Base-by-base conservation (phyloP, 2,329 filamentous ascomycete species). In the Neofusicoccum ribis region DNA sequence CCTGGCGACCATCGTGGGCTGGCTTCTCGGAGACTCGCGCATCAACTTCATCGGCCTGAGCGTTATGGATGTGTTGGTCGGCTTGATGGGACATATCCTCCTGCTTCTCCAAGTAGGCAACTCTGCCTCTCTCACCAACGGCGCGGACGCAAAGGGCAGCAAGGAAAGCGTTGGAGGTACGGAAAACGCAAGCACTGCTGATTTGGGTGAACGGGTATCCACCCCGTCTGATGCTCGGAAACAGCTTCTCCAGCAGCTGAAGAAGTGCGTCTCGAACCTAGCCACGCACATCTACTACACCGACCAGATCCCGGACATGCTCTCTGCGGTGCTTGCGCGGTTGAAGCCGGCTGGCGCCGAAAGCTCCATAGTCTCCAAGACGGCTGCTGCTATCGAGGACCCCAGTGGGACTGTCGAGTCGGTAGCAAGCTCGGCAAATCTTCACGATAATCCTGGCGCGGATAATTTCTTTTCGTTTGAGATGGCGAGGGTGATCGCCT, bases 251-350 rank as follows among this genome's bases (percentile, higher is more conserved):
- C 77, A 82, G 39, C 86, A 89, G 37, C 84, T 98, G 15, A 89
- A 95, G 74, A 84, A 86, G 70, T 96, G 92, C 78, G 93, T 97
- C 67, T 92, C 92, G n/a, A 88, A 93, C 74, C 82, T 99, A 34
- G 93, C 93, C 2, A 97, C 92, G 0, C 95, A 99, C 73, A 89
- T 97, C 37, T 99, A 99, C 81, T 99, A 99, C 75, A 91, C 91
- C 1, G 94, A 98, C 71, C 95, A 99, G 77, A 92, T 98, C 64
- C 89, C 91, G 1, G 95, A 99, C 77, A 97, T 98, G 92, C 88
- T 97, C 60, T 86, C 88, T 20, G 88, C 92, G 0, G 89, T 98
- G 50, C 80, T 98, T 15, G 81, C 86, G 36, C 89, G 92, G 20
- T 83, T 98, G 36, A 95, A 91, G 76, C 91, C 93, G 3, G 80